Base-by-base conservation (phyloP, 2,329 filamentous ascomycete genomes). In the Neophaeococcomyces aloes region DNA sequence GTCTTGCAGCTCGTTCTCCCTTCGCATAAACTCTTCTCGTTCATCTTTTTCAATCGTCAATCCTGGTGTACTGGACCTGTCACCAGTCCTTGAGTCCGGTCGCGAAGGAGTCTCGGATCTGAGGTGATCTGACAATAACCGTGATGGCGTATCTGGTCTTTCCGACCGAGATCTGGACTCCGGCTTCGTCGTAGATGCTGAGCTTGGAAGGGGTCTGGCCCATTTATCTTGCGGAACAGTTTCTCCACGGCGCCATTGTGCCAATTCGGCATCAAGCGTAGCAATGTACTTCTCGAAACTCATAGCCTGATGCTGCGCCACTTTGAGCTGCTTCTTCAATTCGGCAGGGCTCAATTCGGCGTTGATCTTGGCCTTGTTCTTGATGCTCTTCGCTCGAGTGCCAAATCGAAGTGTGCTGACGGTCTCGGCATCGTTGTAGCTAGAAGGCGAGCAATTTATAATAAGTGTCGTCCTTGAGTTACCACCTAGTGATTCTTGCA, bases 281-380 rank as follows among this genome's bases (percentile, higher is more conserved):
- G 79, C 74, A 48, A 96, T 84, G 59, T 96, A 96, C 46, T 70
- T 78, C 61, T 94, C 85, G 62, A 93, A 96, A 13, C 79, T 88
- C 17, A 84, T 86, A 53, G 91, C 81, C 62, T 95, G 88, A 41
- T 76, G 79, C 65, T 94, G 88, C 11, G 87, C 86, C 66, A 94
- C 94, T 67, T 86, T 88, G 61, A 98, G 79, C 58, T 95, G 75
- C 38, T 80, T 75, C 68, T 96, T 98, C 71, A 98, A 79, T 65
- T 98, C 91, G 10, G 87, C 79, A 35, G 91, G 91, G 58, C 89
- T 96, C 57, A 98, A 77, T 65, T 98, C 91, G 35, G 89, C 88
- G 61, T 98, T 98, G 75, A 98, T 83, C 81, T 96, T 98, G 65
- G 91, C 91, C 75, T 96, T 96, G 72, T 96, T 96, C 81, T 96